These are phyloP conservation scores for Seiridium unicorne DNA, from an alignment of 2,329 filamentous ascomycete species.

Conservation along the genomic window DNA sequence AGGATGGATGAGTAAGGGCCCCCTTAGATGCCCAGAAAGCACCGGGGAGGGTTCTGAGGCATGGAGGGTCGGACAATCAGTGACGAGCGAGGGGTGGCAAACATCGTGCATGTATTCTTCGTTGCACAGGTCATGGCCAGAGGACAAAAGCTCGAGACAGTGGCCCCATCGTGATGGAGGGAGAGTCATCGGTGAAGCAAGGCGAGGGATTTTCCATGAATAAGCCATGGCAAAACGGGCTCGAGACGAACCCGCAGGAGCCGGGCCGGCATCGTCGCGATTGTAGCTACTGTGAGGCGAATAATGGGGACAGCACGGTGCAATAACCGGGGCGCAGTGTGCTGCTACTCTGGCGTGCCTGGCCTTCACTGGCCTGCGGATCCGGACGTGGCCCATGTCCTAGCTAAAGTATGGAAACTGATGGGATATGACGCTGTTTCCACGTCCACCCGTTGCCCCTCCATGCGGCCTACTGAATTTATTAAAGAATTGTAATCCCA, in stretches of 20 bases:
- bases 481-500: constrained; percentile 4
- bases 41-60: too few species aligned
- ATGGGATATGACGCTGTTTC: constrained; percentile 4
- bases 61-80: neutral
- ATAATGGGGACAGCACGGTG: neutral
- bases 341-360: neutral
- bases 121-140: too few species aligned
- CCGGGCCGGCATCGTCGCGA: constrained; percentile 4
- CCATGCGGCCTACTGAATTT: neutral
- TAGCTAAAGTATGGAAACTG: neutral
- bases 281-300: constrained; percentile 1
- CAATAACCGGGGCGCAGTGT: neutral
- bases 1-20: neutral
- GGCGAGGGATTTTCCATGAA: neutral
- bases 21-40: neutral
- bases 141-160: neutral
- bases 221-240: neutral
- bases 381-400: neutral
- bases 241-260: neutral
- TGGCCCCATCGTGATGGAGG: neutral
- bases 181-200: neutral
- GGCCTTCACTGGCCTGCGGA: neutral
- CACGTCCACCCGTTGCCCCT: constrained; percentile 1
- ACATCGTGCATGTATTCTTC: neutral
- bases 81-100: neutral